phyloP scores from a whole-genome alignment of 371 early-diverging fungal genomes.

The Mucor plumbeus region DNA sequence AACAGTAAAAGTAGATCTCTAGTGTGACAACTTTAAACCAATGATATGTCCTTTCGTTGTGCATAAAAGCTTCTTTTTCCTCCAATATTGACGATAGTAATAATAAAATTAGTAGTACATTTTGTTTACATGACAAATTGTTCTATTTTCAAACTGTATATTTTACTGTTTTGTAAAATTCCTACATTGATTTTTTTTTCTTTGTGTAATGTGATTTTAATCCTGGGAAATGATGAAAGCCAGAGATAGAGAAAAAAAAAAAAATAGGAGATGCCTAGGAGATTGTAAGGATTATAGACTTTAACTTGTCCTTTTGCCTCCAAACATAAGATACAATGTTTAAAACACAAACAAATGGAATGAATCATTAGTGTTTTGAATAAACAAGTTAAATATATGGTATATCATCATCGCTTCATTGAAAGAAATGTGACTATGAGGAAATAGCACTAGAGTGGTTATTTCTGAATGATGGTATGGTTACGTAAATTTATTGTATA shows the following conservation, averaged over 20 bases:
- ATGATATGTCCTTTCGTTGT: too few species aligned
- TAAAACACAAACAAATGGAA: neutral
- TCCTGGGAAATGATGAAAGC: neutral
- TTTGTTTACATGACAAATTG: too few species aligned
- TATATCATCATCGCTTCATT: neutral
- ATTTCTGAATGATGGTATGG: neutral
- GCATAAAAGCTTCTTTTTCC: too few species aligned
- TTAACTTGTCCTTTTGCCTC: too few species aligned
- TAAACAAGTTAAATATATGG: neutral
- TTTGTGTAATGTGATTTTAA: slow-evolving; percentile 5
- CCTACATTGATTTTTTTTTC: neutral
- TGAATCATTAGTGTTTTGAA: neutral
- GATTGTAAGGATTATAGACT: neutral
- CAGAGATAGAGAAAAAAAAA: neutral
- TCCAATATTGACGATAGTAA: too few species aligned
- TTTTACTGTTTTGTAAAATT: too few species aligned
- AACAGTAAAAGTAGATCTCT: too few species aligned
- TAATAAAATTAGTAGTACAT: too few species aligned
- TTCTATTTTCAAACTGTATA: too few species aligned
- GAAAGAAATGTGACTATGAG: neutral
- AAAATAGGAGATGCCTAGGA: neutral
- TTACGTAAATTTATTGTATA: slow-evolving; percentile 1
- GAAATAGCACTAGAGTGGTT: neutral
- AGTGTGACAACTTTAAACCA: too few species aligned
- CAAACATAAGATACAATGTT: neutral